phyloP scores from a whole-genome alignment of 2,329 filamentous ascomycete species.

The Leptosphaerulina australis region DNA sequence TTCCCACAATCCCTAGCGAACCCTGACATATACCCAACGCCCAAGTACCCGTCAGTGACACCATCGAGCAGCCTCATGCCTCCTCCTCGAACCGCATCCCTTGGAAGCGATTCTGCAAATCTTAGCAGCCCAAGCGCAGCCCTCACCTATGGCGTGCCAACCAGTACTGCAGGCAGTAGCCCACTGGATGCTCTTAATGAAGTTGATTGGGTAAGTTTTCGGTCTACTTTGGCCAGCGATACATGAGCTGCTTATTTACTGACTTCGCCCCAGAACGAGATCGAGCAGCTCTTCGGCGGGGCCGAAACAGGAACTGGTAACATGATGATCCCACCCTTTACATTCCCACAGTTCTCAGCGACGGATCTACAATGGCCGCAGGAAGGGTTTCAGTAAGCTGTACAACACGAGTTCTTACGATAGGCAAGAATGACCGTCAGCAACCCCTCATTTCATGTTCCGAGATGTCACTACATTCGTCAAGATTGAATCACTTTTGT shows the following conservation, averaged over 20 bases:
- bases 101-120: conserved; percentile 4
- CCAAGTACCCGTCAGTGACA: conserved; percentile 1
- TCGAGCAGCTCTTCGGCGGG: conserved; percentile 54
- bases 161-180: conserved; percentile 21
- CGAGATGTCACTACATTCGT: too few species aligned
- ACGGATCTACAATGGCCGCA: conserved; percentile 32
- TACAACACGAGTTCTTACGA: too few species aligned
- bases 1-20: conserved; percentile 10
- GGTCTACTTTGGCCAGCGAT: background rate
- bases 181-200: conserved; percentile 51
- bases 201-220: conserved; percentile 67
- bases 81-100: background rate
- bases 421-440: too few species aligned
- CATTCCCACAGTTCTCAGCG: conserved; percentile 40
- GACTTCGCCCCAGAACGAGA: conserved; percentile 50
- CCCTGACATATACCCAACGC: conserved; percentile 8
- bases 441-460: too few species aligned
- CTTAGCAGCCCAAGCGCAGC: background rate
- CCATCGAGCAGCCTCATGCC: background rate
- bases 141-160: background rate
- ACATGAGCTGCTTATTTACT: background rate
- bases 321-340: conserved; percentile 45
- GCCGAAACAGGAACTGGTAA: conserved; percentile 33
- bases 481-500: too few species aligned
- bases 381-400: conserved; percentile 3